Conservation (phyloP, 2,329 filamentous ascomycete genomes). For the Xylariaceae sp. region DNA sequence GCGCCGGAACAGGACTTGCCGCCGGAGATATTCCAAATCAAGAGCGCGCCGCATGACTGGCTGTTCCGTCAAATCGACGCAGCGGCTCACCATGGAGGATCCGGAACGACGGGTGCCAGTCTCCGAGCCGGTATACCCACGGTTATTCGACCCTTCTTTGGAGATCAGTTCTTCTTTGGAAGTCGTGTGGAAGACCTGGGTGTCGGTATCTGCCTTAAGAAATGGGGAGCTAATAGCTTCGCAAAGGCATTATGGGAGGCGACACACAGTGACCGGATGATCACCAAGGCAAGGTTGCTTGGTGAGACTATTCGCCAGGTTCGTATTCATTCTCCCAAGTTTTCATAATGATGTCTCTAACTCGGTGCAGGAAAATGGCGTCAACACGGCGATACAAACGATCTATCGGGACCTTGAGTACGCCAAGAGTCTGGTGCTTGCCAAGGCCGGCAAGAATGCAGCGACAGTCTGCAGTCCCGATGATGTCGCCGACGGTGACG, state of each 20-base stretch:
- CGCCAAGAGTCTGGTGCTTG: conserved; percentile 75
- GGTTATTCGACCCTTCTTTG: conserved; percentile 94
- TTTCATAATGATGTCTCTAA: conserved; percentile 18
- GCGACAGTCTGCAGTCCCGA: conserved; percentile 30
- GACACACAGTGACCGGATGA: conserved; percentile 86
- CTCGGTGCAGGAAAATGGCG: conserved; percentile 70
- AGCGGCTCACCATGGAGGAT: conserved; percentile 88
- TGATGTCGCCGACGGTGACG: conserved; percentile 40
- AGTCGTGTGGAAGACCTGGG: conserved; percentile 85
- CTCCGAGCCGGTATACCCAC: conserved; percentile 87
- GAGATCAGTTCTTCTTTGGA: conserved; percentile 96
- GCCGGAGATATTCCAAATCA: conserved; percentile 78
- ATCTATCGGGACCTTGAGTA: conserved; percentile 96
- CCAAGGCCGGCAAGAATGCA: conserved; percentile 49
- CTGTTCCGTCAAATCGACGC: conserved; percentile 91
- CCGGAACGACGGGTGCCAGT: conserved; percentile 90
- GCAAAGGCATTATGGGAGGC: conserved; percentile 86
- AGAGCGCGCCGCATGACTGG: conserved; percentile 93
- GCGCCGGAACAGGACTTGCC: conserved; percentile 66
- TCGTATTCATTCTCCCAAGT: conserved; percentile 34
- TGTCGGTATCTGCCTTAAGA: conserved; percentile 83
- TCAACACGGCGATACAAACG: conserved; percentile 82
- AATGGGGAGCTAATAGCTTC: conserved; percentile 81
- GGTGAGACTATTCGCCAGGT: conserved; percentile 86
- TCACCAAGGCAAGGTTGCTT: conserved; percentile 72